A percentile compares a stretch with the other conserved stretches of the same genome.
Conservation (phyloP, 2,329 filamentous ascomycete genomes). For the Trichophyton mentagrophytes region DNA sequence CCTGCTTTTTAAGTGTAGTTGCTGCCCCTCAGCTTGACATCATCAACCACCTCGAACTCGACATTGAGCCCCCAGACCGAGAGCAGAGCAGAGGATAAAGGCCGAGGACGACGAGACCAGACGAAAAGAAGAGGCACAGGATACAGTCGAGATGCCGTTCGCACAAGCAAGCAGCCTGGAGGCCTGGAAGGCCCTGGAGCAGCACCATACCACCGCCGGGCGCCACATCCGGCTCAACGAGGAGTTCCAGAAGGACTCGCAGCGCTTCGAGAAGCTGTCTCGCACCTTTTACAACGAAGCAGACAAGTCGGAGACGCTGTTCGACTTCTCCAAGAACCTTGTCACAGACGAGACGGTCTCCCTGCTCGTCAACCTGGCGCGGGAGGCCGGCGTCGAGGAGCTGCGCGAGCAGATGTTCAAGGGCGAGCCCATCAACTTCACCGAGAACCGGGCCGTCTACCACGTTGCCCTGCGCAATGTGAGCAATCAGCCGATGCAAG, state of each 20-base stretch:
- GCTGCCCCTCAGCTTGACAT: too few species aligned
- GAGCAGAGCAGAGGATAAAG: too few species aligned
- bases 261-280: constrained; percentile 82
- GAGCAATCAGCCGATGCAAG: constrained; percentile 64
- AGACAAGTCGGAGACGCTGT: constrained; percentile 75
- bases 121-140: not conserved
- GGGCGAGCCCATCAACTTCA: constrained; percentile 99
- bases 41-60: too few species aligned
- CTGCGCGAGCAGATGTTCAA: constrained; percentile 96
- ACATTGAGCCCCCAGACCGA: too few species aligned
- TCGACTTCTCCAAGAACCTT: constrained; percentile 99
- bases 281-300: constrained; percentile 68
- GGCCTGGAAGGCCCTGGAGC: constrained; percentile 81
- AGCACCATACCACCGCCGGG: constrained; percentile 74
- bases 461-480: constrained; percentile 90
- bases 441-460: constrained; percentile 89
- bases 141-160: constrained; percentile 39
- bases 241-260: constrained; percentile 74
- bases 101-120: not conserved
- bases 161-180: constrained; percentile 57
- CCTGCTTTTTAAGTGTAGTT: too few species aligned
- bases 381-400: constrained; percentile 81
- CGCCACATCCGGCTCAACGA: constrained; percentile 88
- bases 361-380: constrained; percentile 76
- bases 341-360: constrained; percentile 82